A percentile compares a stretch with the other conserved stretches of the same genome.
phyloP scores from a whole-genome alignment of 306 rosid genomes.

The Myrica gale region DNA sequence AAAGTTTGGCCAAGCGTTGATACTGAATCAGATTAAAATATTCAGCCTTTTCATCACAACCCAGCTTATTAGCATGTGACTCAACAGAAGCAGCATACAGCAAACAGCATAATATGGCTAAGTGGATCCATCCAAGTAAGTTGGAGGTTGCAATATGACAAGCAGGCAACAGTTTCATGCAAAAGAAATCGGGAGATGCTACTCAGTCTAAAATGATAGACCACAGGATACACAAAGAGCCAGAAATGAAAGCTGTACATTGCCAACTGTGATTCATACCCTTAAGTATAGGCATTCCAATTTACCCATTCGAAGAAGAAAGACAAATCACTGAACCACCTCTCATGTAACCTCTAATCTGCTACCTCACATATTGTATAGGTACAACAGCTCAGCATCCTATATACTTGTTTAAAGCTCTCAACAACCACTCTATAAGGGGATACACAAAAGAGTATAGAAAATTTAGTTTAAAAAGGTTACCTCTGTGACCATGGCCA shows the following conservation, averaged over 20 bases:
- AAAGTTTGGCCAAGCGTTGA: neutral
- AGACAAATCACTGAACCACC: neutral
- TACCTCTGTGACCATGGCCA: constrained; percentile 68
- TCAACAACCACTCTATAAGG: neutral
- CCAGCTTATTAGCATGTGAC: neutral
- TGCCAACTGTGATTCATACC: neutral
- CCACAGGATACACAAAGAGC: neutral
- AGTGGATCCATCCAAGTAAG: neutral
- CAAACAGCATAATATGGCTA: neutral
- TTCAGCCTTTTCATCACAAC: neutral
- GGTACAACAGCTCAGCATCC: neutral
- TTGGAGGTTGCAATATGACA: neutral
- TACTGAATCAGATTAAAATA: neutral
- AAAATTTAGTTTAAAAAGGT: constrained; percentile 13
- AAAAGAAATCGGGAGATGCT: neutral
- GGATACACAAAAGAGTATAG: neutral
- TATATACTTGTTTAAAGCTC: neutral
- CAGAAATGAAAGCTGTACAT: neutral
- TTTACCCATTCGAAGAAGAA: neutral
- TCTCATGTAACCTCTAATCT: neutral
- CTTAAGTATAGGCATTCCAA: neutral
- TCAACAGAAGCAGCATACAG: neutral
- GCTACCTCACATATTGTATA: neutral
- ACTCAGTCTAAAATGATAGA: neutral
- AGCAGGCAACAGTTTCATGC: neutral